Evolutionary conservation across 2,329 filamentous ascomycete species (phyloP).

Genomic region (Pseudogymnoascus sp.): DNA sequence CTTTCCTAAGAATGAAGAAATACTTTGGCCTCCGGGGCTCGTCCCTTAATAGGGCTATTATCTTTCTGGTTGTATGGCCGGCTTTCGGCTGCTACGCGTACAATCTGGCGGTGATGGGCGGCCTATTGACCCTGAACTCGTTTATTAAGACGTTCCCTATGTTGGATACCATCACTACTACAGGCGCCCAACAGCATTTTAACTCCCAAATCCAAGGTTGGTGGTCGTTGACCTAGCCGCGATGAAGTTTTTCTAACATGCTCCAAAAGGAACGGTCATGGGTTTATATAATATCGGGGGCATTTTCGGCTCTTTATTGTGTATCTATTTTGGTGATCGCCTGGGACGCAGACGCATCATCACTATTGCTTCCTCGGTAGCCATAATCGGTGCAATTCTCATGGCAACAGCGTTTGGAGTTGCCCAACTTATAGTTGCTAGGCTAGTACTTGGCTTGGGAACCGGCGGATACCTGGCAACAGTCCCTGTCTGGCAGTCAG

Average conservation of each 20-base stretch:
- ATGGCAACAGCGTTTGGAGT: constrained; percentile 36
- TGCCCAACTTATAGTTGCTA: constrained; percentile 45
- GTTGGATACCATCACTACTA: constrained; percentile 29
- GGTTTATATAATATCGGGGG: constrained; percentile 33
- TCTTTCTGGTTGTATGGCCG: constrained; percentile 35
- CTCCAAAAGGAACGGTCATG: constrained; percentile 28
- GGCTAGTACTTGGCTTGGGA: constrained; percentile 41
- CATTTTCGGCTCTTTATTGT: constrained; percentile 30
- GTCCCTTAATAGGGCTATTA: neutral
- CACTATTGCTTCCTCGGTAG: constrained; percentile 46
- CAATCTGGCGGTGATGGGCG: constrained; percentile 33
- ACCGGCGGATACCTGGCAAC: constrained; percentile 38
- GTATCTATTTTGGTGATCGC: constrained; percentile 36
- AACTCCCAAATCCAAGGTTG: neutral
- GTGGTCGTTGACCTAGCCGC: neutral
- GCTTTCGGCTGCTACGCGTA: constrained; percentile 35
- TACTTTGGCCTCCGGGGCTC: constrained; percentile 11
- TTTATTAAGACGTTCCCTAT: constrained; percentile 30
- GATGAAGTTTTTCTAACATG: neutral
- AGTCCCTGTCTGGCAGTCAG: constrained; percentile 51
- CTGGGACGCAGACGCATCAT: constrained; percentile 51
- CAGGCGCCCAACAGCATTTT: neutral
- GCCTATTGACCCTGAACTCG: constrained; percentile 19
- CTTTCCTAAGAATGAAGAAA: neutral
- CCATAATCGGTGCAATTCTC: constrained; percentile 47